Percentiles rank a stretch among this genome's conserved stretches.
Conservation (phyloP, 1,284 basidiomycete species). For the Cystobasidium pallidum region DNA sequence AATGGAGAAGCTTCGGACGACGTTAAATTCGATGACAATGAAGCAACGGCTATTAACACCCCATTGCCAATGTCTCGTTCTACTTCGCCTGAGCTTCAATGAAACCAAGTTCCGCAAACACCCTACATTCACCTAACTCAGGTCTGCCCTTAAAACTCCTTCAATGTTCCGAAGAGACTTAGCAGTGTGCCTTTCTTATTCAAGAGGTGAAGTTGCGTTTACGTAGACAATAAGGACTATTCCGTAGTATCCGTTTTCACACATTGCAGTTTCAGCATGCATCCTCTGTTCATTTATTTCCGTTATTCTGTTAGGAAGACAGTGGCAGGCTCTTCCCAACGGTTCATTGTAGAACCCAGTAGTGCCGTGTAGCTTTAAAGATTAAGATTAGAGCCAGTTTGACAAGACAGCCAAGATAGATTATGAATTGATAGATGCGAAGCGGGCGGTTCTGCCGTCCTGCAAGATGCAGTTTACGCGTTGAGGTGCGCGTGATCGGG, state of each 20-base stretch:
- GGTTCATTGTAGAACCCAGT: background rate
- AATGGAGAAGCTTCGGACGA: background rate
- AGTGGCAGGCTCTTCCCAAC: background rate
- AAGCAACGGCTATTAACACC: background rate
- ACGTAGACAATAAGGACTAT: no score
- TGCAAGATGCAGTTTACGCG: no score
- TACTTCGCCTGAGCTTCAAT: conserved; percentile 10
- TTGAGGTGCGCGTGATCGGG: background rate
- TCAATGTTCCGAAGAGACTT: background rate
- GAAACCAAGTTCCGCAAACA: background rate
- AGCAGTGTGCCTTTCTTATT: background rate
- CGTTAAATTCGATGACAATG: background rate
- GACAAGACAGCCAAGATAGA: no score
- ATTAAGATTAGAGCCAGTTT: background rate
- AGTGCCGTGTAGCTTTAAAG: conserved; percentile 3
- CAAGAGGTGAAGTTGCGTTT: background rate
- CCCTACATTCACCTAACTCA: no score
- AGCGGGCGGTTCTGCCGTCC: no score
- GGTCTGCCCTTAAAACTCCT: no score
- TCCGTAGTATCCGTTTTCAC: no score
- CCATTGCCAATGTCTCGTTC: conserved; percentile 9
- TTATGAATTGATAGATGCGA: no score
- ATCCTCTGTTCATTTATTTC: background rate
- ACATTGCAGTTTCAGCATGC: background rate
- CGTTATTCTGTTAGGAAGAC: background rate